A percentile compares a stretch with the other conserved stretches of the same genome.
Evolutionary conservation across 768 basidiomycete genomes (phyloP).

Genomic region (Amanita jacksonii): DNA sequence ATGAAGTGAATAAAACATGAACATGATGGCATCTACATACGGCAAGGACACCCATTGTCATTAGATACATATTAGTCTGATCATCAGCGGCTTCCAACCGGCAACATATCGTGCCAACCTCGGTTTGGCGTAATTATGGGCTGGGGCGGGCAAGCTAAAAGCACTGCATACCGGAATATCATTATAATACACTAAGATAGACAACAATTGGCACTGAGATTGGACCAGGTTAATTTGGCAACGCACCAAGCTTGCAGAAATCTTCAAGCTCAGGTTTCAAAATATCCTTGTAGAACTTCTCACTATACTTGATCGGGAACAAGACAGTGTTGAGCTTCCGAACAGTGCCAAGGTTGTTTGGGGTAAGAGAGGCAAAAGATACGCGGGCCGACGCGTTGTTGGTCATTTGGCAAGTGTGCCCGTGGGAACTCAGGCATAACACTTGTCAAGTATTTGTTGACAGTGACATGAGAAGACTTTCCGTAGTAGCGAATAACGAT

Average conservation of each 20-base stretch:
- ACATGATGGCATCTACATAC: conserved; percentile 33
- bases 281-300: conserved; percentile 81
- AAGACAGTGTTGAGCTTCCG: conserved; percentile 65
- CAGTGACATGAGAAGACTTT: not conserved
- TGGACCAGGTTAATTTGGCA: conserved; percentile 9
- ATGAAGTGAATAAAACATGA: not conserved
- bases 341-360: conserved; percentile 78
- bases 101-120: conserved; percentile 82
- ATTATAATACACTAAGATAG: conserved; percentile 72
- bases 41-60: conserved; percentile 89
- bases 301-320: conserved; percentile 84
- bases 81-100: conserved; percentile 63
- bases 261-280: conserved; percentile 69
- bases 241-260: conserved; percentile 81
- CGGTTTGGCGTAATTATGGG: conserved; percentile 13
- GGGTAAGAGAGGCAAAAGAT: conserved; percentile 64
- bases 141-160: conserved; percentile 7
- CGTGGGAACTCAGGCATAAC: conserved; percentile 1
- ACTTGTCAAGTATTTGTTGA: not conserved
- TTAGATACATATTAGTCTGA: conserved; percentile 60
- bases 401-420: conserved; percentile 13
- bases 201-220: conserved; percentile 8
- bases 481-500: too few species aligned
- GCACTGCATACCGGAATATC: conserved; percentile 57
- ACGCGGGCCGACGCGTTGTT: conserved; percentile 31